Evolutionary conservation across 306 rosid species (phyloP), one percentile per base, ranked within the genome.

Genomic region (Boehmeria nivea): DNA sequence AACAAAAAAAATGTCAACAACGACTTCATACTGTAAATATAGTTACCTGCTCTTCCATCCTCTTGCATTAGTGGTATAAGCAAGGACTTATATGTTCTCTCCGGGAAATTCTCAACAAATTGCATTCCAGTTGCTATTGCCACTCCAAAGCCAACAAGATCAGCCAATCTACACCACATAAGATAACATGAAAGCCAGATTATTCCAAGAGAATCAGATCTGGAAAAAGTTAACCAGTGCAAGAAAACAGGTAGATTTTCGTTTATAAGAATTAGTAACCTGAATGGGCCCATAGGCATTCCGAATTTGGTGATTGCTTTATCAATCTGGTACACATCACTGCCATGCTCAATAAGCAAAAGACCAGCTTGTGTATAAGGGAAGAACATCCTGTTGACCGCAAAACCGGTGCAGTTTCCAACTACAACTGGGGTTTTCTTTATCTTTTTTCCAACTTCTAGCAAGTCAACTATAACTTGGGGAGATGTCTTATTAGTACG

Each of bases 211-310:
- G 10, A 38, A 71, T 15, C 8, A 26, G 26, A 51, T 51, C 16
- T 18, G 1, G 19, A n/a, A 53, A 54, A 2, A 63, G 24, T 61
- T 40, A 65, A 26, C 20, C 38, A 64, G 49, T 33, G 36, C 66
- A 48, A 19, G 26, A 53, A 14, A 52, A 58, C 58, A 61, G 43
- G 55, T 13, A 50, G 61, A 65, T 25, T 22, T 40, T 4, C 19
- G 11, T 18, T 20, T 52, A 60, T 34, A 24, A 27, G 51, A 58
- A 68, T 19, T 55, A 67, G 18, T 56, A 67, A 91, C 99, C 99
- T 91, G 79, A 91, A 91, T 51, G 96, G 96, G 53, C 99, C 99
- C 94, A 91, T 91, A 15, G 99, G 96, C 99, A 91, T 89, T 55
- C 84, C 88, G 44, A 81, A 81, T 64, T 71, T 85, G 63, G 84